phyloP scores from a whole-genome alignment of 495 filamentous ascomycete species.

The Aspergillus baeticus region DNA sequence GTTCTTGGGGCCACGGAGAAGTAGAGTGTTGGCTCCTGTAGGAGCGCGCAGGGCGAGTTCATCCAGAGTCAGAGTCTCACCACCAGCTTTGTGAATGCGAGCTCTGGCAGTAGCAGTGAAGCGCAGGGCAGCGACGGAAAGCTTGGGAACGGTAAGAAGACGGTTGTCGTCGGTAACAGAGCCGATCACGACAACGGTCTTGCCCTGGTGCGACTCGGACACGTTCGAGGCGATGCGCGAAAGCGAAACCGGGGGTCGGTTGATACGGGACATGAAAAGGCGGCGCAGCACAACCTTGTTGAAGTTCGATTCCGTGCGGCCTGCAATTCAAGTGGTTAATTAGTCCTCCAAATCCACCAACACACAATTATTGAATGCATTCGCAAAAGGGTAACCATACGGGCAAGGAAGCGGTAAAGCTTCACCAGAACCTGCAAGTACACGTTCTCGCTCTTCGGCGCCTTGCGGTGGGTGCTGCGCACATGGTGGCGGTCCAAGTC shows the following conservation, averaged over 20 bases:
- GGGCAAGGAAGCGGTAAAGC: slow-evolving; percentile 97
- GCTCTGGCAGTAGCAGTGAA: slow-evolving; percentile 96
- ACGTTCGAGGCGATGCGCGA: slow-evolving; percentile 76
- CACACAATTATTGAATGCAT: background rate
- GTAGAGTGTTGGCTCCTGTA: slow-evolving; percentile 89
- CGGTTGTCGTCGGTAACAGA: slow-evolving; percentile 97
- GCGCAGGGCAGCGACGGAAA: slow-evolving; percentile 85
- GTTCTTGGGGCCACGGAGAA: slow-evolving; percentile 97
- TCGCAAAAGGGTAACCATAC: slow-evolving; percentile 58
- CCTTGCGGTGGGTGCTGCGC: slow-evolving; percentile 84
- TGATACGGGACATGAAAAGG: slow-evolving; percentile 95
- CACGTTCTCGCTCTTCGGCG: slow-evolving; percentile 96
- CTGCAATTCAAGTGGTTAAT: slow-evolving; percentile 43
- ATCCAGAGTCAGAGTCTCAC: slow-evolving; percentile 91
- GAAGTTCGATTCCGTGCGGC: slow-evolving; percentile 94
- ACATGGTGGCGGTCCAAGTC: slow-evolving; percentile 79
- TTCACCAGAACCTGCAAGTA: slow-evolving; percentile 97
- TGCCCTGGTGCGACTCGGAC: slow-evolving; percentile 69
- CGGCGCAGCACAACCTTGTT: slow-evolving; percentile 96
- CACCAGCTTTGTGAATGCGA: slow-evolving; percentile 86
- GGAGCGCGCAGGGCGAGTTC: slow-evolving; percentile 91
- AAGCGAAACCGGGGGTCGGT: slow-evolving; percentile 92
- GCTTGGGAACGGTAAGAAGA: slow-evolving; percentile 82
- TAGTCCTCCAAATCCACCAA: slow-evolving; percentile 7
- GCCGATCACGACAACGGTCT: slow-evolving; percentile 89